Evolutionary conservation across 2,329 filamentous ascomycete genomes (phyloP).

Genomic region (Lachnellula cervina): DNA sequence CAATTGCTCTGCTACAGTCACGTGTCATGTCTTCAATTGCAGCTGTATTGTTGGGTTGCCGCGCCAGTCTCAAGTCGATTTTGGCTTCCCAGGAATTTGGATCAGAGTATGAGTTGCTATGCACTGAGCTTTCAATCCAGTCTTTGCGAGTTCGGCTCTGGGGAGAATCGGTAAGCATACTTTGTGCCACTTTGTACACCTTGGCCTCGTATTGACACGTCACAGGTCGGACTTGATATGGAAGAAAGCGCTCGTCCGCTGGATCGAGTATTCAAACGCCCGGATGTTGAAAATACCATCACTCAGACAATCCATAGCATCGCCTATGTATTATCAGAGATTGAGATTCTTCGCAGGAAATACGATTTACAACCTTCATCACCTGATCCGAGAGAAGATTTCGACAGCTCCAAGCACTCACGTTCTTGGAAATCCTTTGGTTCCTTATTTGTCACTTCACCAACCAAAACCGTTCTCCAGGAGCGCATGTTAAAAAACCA

Average conservation of each 20-base stretch:
- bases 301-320: slow-evolving; percentile 18
- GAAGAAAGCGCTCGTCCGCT: slow-evolving; percentile 9
- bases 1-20: neutral
- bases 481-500: slow-evolving; percentile 19
- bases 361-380: slow-evolving; percentile 14
- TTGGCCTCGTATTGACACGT: neutral
- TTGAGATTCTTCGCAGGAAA: slow-evolving; percentile 19
- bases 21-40: slow-evolving; percentile 12
- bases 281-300: slow-evolving; percentile 17
- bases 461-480: neutral
- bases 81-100: slow-evolving; percentile 20
- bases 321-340: slow-evolving; percentile 16
- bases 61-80: slow-evolving; percentile 15
- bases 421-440: neutral
- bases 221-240: slow-evolving; percentile 16
- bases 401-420: neutral
- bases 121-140: slow-evolving; percentile 22
- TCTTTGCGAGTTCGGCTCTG: slow-evolving; percentile 20
- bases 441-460: neutral
- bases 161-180: slow-evolving; percentile 19
- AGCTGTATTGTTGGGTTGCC: slow-evolving; percentile 10
- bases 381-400: neutral
- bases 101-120: slow-evolving; percentile 20
- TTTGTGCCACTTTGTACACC: neutral
- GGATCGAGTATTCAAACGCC: slow-evolving; percentile 9